Conservation (phyloP, 345 rosid genomes). For the Populus tremula region DNA sequence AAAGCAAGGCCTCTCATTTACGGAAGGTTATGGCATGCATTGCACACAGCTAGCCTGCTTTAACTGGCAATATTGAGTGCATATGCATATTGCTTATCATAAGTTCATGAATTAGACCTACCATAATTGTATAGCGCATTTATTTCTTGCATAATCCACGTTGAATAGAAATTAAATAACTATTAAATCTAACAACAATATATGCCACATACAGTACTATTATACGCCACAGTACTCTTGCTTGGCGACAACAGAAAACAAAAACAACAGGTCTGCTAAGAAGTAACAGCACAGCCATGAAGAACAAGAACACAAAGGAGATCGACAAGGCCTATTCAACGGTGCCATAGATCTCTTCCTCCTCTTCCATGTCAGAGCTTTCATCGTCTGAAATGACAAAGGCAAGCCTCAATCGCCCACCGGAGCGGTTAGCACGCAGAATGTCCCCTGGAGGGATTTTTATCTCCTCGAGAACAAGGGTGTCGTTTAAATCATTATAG, state of each 20-base stretch:
- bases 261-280: not conserved
- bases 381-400: not conserved
- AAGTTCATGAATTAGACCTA: too few species aligned
- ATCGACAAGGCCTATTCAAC: not conserved
- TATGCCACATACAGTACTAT: too few species aligned
- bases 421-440: conserved; percentile 1
- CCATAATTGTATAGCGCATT: not conserved
- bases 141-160: not conserved
- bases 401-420: not conserved
- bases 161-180: not conserved
- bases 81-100: not conserved
- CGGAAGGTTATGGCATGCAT: not conserved
- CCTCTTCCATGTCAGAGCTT: not conserved
- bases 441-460: conserved; percentile 4
- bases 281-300: not conserved
- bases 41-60: not conserved
- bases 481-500: not conserved
- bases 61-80: not conserved
- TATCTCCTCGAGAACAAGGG: conserved; percentile 8
- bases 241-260: not conserved
- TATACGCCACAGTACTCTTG: too few species aligned
- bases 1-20: not conserved
- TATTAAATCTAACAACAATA: not conserved
- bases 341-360: not conserved
- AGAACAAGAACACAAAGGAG: not conserved